Percentiles rank a stretch among this genome's conserved stretches.
Conservation (phyloP, 352 stramenopile species). For the Albugo candida region DNA sequence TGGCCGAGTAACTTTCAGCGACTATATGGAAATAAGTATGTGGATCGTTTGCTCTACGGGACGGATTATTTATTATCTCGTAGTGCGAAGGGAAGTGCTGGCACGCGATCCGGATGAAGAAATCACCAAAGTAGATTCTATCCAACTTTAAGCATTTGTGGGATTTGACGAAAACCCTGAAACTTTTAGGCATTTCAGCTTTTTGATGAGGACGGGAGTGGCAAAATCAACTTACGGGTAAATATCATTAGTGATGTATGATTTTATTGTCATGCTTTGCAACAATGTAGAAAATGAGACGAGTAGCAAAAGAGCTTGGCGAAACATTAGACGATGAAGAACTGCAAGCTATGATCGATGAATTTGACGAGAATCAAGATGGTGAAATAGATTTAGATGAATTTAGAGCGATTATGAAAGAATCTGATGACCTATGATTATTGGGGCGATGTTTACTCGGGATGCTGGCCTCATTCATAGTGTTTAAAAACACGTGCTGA, state of each 20-base stretch:
- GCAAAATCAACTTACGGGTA: constrained; percentile 72
- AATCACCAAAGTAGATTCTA: constrained; percentile 50
- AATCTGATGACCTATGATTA: constrained; percentile 13
- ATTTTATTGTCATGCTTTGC: constrained; percentile 7
- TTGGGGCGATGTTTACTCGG: too few species aligned
- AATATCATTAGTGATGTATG: constrained; percentile 1
- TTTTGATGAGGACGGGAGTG: constrained; percentile 85
- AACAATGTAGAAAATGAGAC: constrained; percentile 78
- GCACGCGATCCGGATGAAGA: constrained; percentile 82
- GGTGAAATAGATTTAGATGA: constrained; percentile 81
- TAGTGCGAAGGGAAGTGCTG: constrained; percentile 65
- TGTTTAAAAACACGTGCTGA: too few species aligned
- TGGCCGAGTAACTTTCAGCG: constrained; percentile 73
- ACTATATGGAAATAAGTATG: constrained; percentile 85
- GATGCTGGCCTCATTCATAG: too few species aligned
- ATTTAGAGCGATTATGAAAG: constrained; percentile 82
- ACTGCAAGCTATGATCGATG: constrained; percentile 87
- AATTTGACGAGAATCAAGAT: constrained; percentile 89
- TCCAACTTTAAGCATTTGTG: neutral
- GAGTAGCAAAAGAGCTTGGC: constrained; percentile 82
- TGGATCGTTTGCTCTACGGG: neutral
- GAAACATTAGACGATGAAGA: constrained; percentile 86
- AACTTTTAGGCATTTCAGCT: constrained; percentile 68
- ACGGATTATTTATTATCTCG: neutral
- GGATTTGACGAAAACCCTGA: neutral